A percentile compares a stretch with the other conserved stretches of the same genome.
Conservation (phyloP, 345 rosid species). For the Angophora floribunda region DNA sequence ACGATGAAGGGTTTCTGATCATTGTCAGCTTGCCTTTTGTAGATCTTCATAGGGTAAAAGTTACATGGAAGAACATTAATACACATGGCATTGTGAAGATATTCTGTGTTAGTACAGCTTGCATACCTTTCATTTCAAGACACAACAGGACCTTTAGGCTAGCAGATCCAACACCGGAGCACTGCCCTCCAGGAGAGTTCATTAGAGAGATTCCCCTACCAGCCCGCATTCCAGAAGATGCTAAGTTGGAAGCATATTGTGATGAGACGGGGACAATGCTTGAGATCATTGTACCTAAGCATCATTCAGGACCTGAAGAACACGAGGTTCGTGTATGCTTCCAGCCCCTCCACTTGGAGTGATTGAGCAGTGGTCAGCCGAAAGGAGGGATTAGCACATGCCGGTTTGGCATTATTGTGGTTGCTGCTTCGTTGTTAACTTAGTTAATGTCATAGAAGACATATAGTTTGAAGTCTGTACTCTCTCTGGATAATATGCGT, state of each 20-base stretch:
- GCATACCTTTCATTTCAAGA: slow-evolving; percentile 72
- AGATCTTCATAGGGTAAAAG: slow-evolving; percentile 73
- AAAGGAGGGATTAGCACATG: neutral
- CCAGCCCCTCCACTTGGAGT: slow-evolving; percentile 44
- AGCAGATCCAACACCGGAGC: slow-evolving; percentile 88
- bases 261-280: slow-evolving; percentile 66
- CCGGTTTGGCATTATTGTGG: neutral
- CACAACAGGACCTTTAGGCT: slow-evolving; percentile 82
- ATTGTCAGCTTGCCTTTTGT: slow-evolving; percentile 68
- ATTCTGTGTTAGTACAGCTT: slow-evolving; percentile 63
- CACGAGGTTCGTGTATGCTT: slow-evolving; percentile 85
- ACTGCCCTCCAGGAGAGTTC: slow-evolving; percentile 90
- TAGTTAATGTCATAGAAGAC: neutral
- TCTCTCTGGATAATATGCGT: neutral
- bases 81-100: slow-evolving; percentile 73
- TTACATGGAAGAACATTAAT: slow-evolving; percentile 71
- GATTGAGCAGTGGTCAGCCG: neutral
- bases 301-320: slow-evolving; percentile 75
- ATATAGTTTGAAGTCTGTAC: neutral
- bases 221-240: slow-evolving; percentile 80
- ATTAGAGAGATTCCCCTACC: slow-evolving; percentile 68
- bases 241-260: slow-evolving; percentile 69
- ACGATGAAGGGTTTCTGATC: slow-evolving; percentile 61
- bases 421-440: neutral
- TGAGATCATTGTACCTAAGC: slow-evolving; percentile 78